These are phyloP conservation scores for Trametes elegans DNA, from an alignment of 768 basidiomycete species.

Conservation along the genomic window DNA sequence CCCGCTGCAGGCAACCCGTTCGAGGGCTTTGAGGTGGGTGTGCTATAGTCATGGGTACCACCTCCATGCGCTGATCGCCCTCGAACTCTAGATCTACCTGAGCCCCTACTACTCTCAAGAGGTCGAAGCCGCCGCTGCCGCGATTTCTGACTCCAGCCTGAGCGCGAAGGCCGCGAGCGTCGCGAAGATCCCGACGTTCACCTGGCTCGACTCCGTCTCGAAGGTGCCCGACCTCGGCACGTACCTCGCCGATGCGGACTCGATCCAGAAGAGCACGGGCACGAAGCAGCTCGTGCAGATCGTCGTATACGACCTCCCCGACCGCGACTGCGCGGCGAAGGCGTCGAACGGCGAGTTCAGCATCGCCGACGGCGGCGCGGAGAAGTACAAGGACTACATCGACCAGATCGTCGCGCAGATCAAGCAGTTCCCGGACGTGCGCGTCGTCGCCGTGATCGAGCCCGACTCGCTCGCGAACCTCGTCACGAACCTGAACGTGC, in stretches of 20 bases:
- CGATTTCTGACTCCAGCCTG: constrained; percentile 47
- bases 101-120: constrained; percentile 57
- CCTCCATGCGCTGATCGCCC: neutral
- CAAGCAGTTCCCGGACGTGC: constrained; percentile 53
- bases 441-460: constrained; percentile 63
- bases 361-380: constrained; percentile 54
- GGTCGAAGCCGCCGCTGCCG: constrained; percentile 46
- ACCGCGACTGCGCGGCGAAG: constrained; percentile 63
- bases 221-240: constrained; percentile 54
- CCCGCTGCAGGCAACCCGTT: constrained; percentile 53
- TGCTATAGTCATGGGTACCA: neutral
- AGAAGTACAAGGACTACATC: constrained; percentile 58
- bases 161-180: constrained; percentile 51
- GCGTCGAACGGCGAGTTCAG: constrained; percentile 67
- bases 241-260: constrained; percentile 53
- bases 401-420: constrained; percentile 55
- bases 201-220: constrained; percentile 56
- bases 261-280: constrained; percentile 44
- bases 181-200: constrained; percentile 61
- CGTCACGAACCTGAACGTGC: constrained; percentile 62
- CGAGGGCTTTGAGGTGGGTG: constrained; percentile 43
- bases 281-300: constrained; percentile 43
- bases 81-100: constrained; percentile 41
- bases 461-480: constrained; percentile 68
- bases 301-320: constrained; percentile 53